Percentiles rank a stretch among this genome's conserved stretches.
Evolutionary conservation across 495 filamentous ascomycete genomes (phyloP).

Genomic region (Lentithecium fluviatile): DNA sequence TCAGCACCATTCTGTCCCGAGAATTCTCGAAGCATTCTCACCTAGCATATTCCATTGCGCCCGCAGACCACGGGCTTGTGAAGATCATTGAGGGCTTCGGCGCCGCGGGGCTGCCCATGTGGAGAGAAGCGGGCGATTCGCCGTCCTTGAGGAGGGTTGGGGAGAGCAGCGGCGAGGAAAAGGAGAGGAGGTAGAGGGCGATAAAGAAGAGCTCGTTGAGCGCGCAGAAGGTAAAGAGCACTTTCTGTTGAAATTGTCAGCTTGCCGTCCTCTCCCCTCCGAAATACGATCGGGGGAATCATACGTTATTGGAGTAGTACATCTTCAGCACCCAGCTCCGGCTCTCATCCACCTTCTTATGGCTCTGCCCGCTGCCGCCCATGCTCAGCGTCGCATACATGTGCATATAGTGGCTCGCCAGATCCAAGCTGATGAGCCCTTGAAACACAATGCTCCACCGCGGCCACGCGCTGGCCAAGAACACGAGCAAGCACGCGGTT

Average conservation of each 20-base stretch:
- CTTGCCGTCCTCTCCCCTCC: not conserved
- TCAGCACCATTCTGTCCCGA: slow-evolving; percentile 10
- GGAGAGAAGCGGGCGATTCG: slow-evolving; percentile 51
- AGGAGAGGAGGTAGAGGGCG: slow-evolving; percentile 94
- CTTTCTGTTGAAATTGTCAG: slow-evolving; percentile 57
- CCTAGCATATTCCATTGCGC: slow-evolving; percentile 84
- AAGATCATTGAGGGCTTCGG: slow-evolving; percentile 67
- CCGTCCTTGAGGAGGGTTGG: slow-evolving; percentile 67
- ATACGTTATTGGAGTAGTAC: slow-evolving; percentile 95
- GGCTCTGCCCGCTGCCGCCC: slow-evolving; percentile 73
- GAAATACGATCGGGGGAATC: slow-evolving; percentile 29
- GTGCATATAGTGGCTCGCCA: slow-evolving; percentile 97
- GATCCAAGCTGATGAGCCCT: slow-evolving; percentile 81
- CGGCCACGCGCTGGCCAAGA: slow-evolving; percentile 87
- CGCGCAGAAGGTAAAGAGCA: slow-evolving; percentile 86
- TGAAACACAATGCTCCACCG: slow-evolving; percentile 93
- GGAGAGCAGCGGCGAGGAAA: slow-evolving; percentile 81
- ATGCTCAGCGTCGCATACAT: slow-evolving; percentile 91
- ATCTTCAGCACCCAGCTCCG: slow-evolving; percentile 80
- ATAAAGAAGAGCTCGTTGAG: slow-evolving; percentile 97
- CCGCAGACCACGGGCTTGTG: slow-evolving; percentile 81
- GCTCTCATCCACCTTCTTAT: slow-evolving; percentile 87
- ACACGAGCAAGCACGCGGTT: slow-evolving; percentile 88
- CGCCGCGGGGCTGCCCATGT: slow-evolving; percentile 65
- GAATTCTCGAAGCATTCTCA: slow-evolving; percentile 8